Evolutionary conservation across 202 grass and related monocot species (phyloP).

Genomic region (Musa balbisiana): DNA sequence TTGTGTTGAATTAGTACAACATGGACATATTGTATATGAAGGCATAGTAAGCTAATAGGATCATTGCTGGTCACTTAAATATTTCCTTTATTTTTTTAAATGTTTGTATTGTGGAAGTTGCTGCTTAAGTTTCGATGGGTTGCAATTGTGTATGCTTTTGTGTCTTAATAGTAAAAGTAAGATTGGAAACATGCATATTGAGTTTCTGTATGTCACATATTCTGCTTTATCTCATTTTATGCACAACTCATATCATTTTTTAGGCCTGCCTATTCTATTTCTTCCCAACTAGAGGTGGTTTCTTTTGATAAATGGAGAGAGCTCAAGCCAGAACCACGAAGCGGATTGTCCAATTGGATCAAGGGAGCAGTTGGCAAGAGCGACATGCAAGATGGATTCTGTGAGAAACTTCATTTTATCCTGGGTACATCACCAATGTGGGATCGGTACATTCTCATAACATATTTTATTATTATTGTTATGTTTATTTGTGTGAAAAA

Average conservation of each 20-base stretch:
- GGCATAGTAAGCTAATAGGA: background rate
- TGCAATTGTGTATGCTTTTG: background rate
- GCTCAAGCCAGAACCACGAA: constrained; percentile 49
- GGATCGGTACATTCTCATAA: constrained; percentile 55
- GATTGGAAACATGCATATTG: background rate
- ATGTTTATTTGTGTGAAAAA: background rate
- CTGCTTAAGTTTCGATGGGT: background rate
- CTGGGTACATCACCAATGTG: constrained; percentile 86
- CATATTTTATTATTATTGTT: background rate
- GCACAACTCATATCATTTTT: constrained; percentile 7
- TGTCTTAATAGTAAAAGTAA: background rate
- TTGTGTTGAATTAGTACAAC: background rate
- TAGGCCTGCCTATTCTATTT: constrained; percentile 67
- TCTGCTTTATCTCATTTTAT: constrained; percentile 1
- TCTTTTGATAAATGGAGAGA: constrained; percentile 66
- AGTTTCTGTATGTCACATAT: background rate
- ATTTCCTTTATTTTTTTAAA: background rate
- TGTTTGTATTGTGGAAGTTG: background rate
- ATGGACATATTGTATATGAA: background rate
- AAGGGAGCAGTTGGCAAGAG: constrained; percentile 79
- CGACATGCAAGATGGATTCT: constrained; percentile 44
- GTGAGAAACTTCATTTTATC: constrained; percentile 69
- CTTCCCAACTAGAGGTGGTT: constrained; percentile 55
- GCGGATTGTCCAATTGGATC: constrained; percentile 74
- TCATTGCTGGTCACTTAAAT: background rate